Evolutionary conservation across 805 yeast genomes (phyloP).

Genomic region (Dipodascus geniculatus): DNA sequence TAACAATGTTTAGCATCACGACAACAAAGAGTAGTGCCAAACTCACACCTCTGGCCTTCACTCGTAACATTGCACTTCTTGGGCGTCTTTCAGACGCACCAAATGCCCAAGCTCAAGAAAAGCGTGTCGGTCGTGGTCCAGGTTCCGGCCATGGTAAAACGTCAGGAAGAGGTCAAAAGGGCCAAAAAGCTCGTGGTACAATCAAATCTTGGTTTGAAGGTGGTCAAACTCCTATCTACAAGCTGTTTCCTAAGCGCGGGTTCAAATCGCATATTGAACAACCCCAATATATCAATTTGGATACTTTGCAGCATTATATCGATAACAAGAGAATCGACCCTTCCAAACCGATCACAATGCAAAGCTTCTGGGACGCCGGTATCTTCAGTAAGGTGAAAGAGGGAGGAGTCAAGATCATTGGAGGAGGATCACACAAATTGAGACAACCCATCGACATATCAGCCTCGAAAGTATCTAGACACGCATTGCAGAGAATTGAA

Average conservation of each 20-base stretch:
- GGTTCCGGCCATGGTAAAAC: constrained; percentile 84
- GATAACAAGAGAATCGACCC: constrained; percentile 51
- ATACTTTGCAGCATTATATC: constrained; percentile 59
- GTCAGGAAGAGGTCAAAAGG: constrained; percentile 94
- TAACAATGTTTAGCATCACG: neutral
- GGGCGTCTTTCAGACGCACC: constrained; percentile 6
- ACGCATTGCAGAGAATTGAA: constrained; percentile 67
- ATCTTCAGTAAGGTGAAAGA: constrained; percentile 51
- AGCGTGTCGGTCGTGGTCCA: constrained; percentile 92
- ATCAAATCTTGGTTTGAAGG: constrained; percentile 96
- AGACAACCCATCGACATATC: constrained; percentile 59
- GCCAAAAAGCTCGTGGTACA: constrained; percentile 91
- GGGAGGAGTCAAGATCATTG: constrained; percentile 76
- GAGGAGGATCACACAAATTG: constrained; percentile 38
- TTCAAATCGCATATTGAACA: constrained; percentile 36
- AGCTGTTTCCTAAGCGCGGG: constrained; percentile 80
- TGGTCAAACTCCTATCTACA: constrained; percentile 91
- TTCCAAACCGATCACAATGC: constrained; percentile 47
- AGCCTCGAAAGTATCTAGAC: constrained; percentile 67
- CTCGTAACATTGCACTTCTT: neutral
- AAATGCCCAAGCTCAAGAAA: constrained; percentile 30
- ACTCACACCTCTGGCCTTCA: neutral
- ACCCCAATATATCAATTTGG: constrained; percentile 46
- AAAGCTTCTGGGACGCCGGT: constrained; percentile 64
- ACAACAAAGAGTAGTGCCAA: neutral